phyloP scores from a whole-genome alignment of 352 stramenopile genomes.

The Phytophthora syringae region DNA sequence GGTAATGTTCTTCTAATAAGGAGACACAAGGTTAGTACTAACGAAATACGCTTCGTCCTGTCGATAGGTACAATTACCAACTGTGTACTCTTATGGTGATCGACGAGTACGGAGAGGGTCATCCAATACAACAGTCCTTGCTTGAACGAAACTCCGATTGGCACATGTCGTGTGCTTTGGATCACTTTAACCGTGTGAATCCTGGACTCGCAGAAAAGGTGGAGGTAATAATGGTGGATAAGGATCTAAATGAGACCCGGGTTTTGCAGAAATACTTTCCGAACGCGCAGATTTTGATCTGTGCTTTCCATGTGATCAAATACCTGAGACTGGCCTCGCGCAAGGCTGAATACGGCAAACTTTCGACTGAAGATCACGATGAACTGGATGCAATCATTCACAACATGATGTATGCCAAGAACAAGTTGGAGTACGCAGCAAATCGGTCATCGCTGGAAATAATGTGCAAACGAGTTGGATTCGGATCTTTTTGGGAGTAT shows the following conservation, averaged over 20 bases:
- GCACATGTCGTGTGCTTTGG: slow-evolving; percentile 20
- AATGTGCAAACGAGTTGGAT: slow-evolving; percentile 3
- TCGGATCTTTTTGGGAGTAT: slow-evolving; percentile 23
- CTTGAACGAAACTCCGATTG: slow-evolving; percentile 19
- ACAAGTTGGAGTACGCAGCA: slow-evolving; percentile 1
- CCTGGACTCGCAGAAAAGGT: not conserved
- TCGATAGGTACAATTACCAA: slow-evolving; percentile 25
- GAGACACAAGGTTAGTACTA: too few species aligned
- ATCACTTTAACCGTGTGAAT: slow-evolving; percentile 8
- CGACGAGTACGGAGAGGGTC: slow-evolving; percentile 11
- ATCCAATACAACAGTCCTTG: slow-evolving; percentile 9
- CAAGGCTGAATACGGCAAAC: slow-evolving; percentile 18
- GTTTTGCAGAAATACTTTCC: slow-evolving; percentile 18
- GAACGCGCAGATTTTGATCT: slow-evolving; percentile 13
- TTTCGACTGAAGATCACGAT: slow-evolving; percentile 18
- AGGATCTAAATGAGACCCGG: slow-evolving; percentile 28
- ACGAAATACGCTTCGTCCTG: too few species aligned
- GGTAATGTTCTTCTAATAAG: not conserved
- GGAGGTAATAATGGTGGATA: slow-evolving; percentile 29
- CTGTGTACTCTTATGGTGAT: slow-evolving; percentile 16
- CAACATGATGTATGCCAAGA: slow-evolving; percentile 28
- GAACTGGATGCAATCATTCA: slow-evolving; percentile 16
- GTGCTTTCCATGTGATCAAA: slow-evolving; percentile 31
- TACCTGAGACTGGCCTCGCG: slow-evolving; percentile 5
- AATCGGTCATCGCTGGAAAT: not conserved